These are phyloP conservation scores for Trichoderma atrobrunneum DNA, from an alignment of 2,329 filamentous ascomycete species.

Conservation along the genomic window DNA sequence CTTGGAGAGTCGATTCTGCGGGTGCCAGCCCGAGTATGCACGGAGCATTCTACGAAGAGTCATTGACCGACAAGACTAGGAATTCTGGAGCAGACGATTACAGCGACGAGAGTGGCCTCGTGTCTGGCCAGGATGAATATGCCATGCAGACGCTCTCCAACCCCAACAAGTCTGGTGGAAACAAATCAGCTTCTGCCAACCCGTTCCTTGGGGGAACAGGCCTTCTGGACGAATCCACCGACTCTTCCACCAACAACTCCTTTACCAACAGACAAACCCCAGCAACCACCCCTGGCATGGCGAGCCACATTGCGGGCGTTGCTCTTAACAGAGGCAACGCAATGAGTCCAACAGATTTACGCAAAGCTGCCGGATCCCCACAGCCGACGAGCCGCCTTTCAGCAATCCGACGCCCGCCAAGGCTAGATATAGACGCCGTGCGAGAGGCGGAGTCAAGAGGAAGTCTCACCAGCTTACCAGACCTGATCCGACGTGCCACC, in stretches of 20 bases:
- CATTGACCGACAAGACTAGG: constrained; percentile 44
- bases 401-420: constrained; percentile 63
- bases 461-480: constrained; percentile 86
- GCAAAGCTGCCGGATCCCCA: constrained; percentile 30
- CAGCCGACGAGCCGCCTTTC: constrained; percentile 46
- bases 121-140: neutral
- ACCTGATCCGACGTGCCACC: constrained; percentile 86
- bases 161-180: neutral
- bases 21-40: constrained; percentile 42
- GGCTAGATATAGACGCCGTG: constrained; percentile 78
- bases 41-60: constrained; percentile 51
- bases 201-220: constrained; percentile 24
- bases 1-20: constrained; percentile 54
- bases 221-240: constrained; percentile 46
- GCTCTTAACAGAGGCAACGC: constrained; percentile 50
- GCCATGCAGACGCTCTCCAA: neutral
- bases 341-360: constrained; percentile 41
- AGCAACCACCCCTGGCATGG: constrained; percentile 20
- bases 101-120: constrained; percentile 4
- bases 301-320: constrained; percentile 31
- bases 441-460: constrained; percentile 78
- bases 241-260: constrained; percentile 43
- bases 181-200: neutral
- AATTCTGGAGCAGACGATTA: constrained; percentile 26
- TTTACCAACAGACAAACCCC: constrained; percentile 28